Evolutionary conservation across 2,329 filamentous ascomycete genomes (phyloP), one percentile per base, ranked within the genome.

Genomic region (Xylariaceae sp.): DNA sequence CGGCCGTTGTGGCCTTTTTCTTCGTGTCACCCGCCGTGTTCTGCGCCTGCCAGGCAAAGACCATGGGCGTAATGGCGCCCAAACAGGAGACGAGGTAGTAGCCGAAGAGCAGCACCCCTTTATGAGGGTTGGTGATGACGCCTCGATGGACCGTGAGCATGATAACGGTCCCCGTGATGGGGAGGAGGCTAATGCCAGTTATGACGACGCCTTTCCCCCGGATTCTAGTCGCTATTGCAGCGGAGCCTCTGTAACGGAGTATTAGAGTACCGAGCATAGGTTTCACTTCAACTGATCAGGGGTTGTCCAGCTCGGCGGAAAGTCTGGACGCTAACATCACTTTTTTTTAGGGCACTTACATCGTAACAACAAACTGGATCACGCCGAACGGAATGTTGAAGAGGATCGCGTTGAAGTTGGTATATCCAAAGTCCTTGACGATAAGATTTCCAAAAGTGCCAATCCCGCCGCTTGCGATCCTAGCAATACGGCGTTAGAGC

Each of bases 11-110:
- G 2, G 76, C 70, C 52, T 83, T 83, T 44, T 77, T 72, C 55
- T 84, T 84, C 0, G 80, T 84, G 43, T 83, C 78, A 0, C 79
- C 80, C 2, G 68, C 79, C 0, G 79, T 77, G 46, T 80, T 79
- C 35, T 75, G 73, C 0, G 69, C 69, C 0, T 68, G 70, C 72
- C 72, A 77, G 0, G 70, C 69, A 51, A 75, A 77, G 15, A 78
- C 70, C 37, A 78, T 57, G 0, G 74, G 77, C 2, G 75, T 71
- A 21, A 67, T 64, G 7, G 54, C 78, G 3, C 48, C 54, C 8
- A 57, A 31, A 23, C 44, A 52, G 16, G 51, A 52, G 6, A 72
- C 69, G 11, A 74, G 54, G 43, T 74, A 74, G 45, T 73, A 74
- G 0, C 70, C 69, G 32, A 74, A 66, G 9, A 74, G 56, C 21